Conservation (phyloP, 169 alveolate species). For the Condylostoma magnum region DNA sequence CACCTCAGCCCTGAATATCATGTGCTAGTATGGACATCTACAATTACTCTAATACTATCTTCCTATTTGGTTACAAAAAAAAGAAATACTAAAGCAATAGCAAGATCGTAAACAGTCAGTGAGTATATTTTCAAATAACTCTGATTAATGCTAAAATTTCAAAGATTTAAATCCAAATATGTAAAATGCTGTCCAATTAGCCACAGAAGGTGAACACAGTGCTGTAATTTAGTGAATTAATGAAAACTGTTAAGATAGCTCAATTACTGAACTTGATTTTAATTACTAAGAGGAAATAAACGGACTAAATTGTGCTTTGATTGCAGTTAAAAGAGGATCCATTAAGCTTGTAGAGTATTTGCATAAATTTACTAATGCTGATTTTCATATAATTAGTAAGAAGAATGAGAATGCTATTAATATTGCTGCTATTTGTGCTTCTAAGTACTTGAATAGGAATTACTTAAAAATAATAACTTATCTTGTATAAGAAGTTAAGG, state of each 20-base stretch:
- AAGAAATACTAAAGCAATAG: no score
- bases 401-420: constrained; percentile 26
- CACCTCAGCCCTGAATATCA: not conserved
- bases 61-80: constrained; percentile 11
- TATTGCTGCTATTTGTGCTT: not conserved
- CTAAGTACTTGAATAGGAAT: not conserved
- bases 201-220: constrained; percentile 10
- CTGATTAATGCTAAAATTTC: no score
- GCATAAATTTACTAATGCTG: not conserved
- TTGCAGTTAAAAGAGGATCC: constrained; percentile 5
- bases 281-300: not conserved
- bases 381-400: not conserved
- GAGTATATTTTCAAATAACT: not conserved
- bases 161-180: not conserved
- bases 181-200: not conserved
- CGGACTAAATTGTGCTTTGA: constrained; percentile 21
- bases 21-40: constrained; percentile 10
- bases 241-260: no score
- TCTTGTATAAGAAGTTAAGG: not conserved
- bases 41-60: constrained; percentile 13
- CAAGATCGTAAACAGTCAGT: not conserved
- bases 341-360: not conserved
- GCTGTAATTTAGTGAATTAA: no score
- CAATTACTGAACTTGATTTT: constrained; percentile 3
- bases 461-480: constrained; percentile 15